Evolutionary conservation across 1,139 yeast genomes (phyloP), one percentile per base, ranked within the genome.

Genomic region (Saccharomyces hybrid): DNA sequence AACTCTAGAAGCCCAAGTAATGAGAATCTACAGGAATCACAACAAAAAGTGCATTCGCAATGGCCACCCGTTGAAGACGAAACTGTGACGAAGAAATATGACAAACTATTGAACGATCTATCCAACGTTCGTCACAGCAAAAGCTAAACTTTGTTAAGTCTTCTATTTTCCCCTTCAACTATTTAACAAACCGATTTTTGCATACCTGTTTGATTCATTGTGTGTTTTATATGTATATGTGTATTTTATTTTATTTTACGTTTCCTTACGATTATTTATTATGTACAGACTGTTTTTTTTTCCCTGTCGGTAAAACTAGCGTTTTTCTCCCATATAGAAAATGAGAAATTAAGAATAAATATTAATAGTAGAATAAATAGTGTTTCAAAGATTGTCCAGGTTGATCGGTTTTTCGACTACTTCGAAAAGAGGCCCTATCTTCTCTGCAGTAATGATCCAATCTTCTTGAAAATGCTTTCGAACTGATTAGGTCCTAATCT

Each of bases 21-120:
- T 13, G 44, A 46, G 14, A 38, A 5, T 41, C 51, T 20, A 8
- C 54, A 26, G 50, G 38, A 11, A 47, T 34, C 8, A 30, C 48
- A 48, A 2, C 44, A 31, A 23, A 26, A 14, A 9, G 42, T 8
- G 25, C 20, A n/a, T 14, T 32, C 7, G 20, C 23, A 41, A 28
- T 6, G 23, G 50, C 14, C 30, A 48, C 30, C 27, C 14, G 52
- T 55, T 7, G 60, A 41, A 11, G 49, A 49, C 20, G 73, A 72
- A 14, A 63, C 62, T 20, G 76, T 83, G 46, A 87, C 84, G 64
- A 86, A 84, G 63, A 86, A 82, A 7, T 86, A 86, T 64, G 91
- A 86, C 59, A 83, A 82, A 64, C 71, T 86, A 51, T 72, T 86
- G 62, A 83, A 85, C 61, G 84, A 84, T 62, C 82, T 86, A 5